Evolutionary conservation across 768 basidiomycete genomes (phyloP).

Genomic region (Leccinum olivaceopallidum): DNA sequence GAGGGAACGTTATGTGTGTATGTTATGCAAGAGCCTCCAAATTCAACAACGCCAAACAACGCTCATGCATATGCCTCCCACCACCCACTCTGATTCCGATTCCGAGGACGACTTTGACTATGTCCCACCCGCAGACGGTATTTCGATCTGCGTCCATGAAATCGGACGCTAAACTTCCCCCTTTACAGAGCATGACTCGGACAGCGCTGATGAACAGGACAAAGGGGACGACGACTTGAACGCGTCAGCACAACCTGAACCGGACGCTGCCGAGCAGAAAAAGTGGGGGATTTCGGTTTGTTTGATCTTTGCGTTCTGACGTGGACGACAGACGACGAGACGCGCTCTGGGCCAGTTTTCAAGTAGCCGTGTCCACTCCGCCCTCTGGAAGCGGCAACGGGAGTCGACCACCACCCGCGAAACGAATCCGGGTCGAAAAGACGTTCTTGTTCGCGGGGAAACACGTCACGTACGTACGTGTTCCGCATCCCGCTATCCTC

Average conservation of each 20-base stretch:
- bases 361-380: slow-evolving; percentile 52
- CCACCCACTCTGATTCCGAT: slow-evolving; percentile 56
- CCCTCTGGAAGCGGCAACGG: background rate
- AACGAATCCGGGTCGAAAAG: slow-evolving; percentile 66
- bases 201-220: slow-evolving; percentile 39
- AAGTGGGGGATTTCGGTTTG: slow-evolving; percentile 34
- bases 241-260: slow-evolving; percentile 13
- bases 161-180: background rate
- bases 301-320: background rate
- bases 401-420: slow-evolving; percentile 18
- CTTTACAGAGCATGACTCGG: slow-evolving; percentile 33
- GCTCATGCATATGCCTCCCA: slow-evolving; percentile 14
- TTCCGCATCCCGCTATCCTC: background rate
- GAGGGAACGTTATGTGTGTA: background rate
- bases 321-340: slow-evolving; percentile 50
- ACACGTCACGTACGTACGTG: slow-evolving; percentile 64
- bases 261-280: slow-evolving; percentile 45
- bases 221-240: slow-evolving; percentile 30
- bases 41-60: slow-evolving; percentile 32
- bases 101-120: slow-evolving; percentile 69
- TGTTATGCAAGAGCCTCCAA: slow-evolving; percentile 22
- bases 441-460: slow-evolving; percentile 78
- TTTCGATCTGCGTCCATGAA: background rate
- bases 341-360: slow-evolving; percentile 67
- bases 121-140: slow-evolving; percentile 51